Conservation (phyloP, 768 basidiomycete species). For the Punctularia strigosozonata region DNA sequence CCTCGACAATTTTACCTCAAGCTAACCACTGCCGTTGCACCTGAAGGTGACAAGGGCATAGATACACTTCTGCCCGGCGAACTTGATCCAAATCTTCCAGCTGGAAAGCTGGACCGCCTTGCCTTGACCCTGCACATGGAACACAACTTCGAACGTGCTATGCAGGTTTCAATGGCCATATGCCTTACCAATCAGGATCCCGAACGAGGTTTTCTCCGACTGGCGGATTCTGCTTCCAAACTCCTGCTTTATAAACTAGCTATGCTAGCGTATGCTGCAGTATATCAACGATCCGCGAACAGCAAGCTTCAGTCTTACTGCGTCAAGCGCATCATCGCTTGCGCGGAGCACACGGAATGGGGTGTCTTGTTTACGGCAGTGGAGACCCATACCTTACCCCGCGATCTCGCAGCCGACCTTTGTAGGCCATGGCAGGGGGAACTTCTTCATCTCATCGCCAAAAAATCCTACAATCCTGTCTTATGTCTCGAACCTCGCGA, state of each 20-base stretch:
- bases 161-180: conserved; percentile 20
- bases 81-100: conserved; percentile 16
- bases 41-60: conserved; percentile 36
- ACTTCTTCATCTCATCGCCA: conserved; percentile 23
- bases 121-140: conserved; percentile 31
- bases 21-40: conserved; percentile 28
- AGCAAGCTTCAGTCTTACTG: conserved; percentile 28
- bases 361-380: conserved; percentile 29
- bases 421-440: conserved; percentile 28
- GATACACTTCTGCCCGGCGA: conserved; percentile 29
- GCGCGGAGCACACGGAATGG: conserved; percentile 41
- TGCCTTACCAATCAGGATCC: conserved; percentile 21
- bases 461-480: conserved; percentile 21
- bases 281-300: conserved; percentile 27
- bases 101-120: conserved; percentile 32
- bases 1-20: conserved; percentile 47
- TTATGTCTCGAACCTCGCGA: conserved; percentile 30
- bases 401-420: conserved; percentile 19
- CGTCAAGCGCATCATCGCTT: conserved; percentile 31
- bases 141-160: conserved; percentile 23
- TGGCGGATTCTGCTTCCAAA: conserved; percentile 32
- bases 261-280: conserved; percentile 43
- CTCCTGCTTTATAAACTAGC: conserved; percentile 30
- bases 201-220: conserved; percentile 35
- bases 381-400: conserved; percentile 29